These are phyloP conservation scores for Nitzschia inconspicua DNA, from an alignment of 108 stramenopile species.

Conservation along the genomic window DNA sequence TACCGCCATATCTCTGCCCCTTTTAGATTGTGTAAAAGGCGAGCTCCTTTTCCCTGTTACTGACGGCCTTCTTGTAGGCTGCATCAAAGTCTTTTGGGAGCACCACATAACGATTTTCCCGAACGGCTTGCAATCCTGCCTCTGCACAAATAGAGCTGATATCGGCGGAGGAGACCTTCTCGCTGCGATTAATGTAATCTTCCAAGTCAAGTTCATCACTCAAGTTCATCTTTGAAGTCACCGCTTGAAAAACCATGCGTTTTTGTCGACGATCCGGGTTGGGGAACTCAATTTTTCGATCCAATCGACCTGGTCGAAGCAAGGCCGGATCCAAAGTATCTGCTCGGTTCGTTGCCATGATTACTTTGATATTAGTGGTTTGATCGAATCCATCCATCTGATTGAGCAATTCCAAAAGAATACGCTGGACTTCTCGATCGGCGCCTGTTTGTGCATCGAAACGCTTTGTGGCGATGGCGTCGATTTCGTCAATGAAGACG, in stretches of 20 bases:
- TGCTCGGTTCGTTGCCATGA: slow-evolving; percentile 99
- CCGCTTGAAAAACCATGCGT: slow-evolving; percentile 99
- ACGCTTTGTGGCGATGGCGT: slow-evolving; percentile 99
- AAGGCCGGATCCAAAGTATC: slow-evolving; percentile 99
- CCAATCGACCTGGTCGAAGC: slow-evolving; percentile 96
- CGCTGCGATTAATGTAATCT: slow-evolving; percentile 97
- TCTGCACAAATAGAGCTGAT: slow-evolving; percentile 95
- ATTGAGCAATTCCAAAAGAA: slow-evolving; percentile 96
- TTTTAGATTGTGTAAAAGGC: slow-evolving; percentile 89
- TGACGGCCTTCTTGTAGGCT: slow-evolving; percentile 99
- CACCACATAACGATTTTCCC: slow-evolving; percentile 98
- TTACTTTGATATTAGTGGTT: slow-evolving; percentile 99
- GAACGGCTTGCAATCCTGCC: slow-evolving; percentile 97
- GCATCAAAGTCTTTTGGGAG: slow-evolving; percentile 97
- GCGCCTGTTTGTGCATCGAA: slow-evolving; percentile 99
- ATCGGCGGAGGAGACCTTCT: slow-evolving; percentile 96
- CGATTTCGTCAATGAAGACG: slow-evolving; percentile 99
- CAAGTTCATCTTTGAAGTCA: slow-evolving; percentile 97
- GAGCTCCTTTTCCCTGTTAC: slow-evolving; percentile 95
- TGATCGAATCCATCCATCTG: slow-evolving; percentile 99
- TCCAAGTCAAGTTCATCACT: slow-evolving; percentile 96
- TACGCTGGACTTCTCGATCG: slow-evolving; percentile 99
- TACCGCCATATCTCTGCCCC: too few relatives aligned
- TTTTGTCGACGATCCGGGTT: slow-evolving; percentile 98
- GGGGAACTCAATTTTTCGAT: slow-evolving; percentile 99